Percentiles rank a stretch among this genome's conserved stretches.
phyloP scores from a whole-genome alignment of 305 asterid species.

The Rubia peregrina region DNA sequence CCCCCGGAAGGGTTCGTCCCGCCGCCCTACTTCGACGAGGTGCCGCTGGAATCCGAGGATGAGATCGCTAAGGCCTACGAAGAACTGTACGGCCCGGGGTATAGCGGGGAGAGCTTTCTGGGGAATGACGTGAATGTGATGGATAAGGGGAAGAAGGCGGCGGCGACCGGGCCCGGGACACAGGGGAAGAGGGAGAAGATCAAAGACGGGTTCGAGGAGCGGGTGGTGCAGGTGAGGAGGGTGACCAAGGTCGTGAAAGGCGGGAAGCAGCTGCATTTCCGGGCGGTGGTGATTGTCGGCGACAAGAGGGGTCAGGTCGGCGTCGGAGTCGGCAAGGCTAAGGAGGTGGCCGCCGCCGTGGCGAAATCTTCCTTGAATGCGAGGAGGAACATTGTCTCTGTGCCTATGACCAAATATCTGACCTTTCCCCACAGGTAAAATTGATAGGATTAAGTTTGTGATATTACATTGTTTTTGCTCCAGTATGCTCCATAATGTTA shows the following conservation, averaged over 20 bases:
- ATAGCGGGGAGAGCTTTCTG: constrained; percentile 59
- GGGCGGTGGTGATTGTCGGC: constrained; percentile 85
- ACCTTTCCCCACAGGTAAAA: constrained; percentile 90
- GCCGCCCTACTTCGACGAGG: constrained; percentile 76
- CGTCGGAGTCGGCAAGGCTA: constrained; percentile 93
- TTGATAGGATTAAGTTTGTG: not conserved
- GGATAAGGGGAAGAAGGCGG: constrained; percentile 68
- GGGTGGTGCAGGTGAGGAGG: constrained; percentile 86
- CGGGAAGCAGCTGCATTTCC: constrained; percentile 81
- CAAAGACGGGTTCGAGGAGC: constrained; percentile 89
- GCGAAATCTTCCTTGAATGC: constrained; percentile 86
- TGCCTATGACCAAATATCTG: constrained; percentile 86
- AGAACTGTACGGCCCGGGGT: constrained; percentile 72
- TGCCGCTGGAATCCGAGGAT: constrained; percentile 63
- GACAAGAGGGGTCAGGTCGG: constrained; percentile 90
- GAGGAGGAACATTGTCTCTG: constrained; percentile 60
- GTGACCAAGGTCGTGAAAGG: constrained; percentile 96
- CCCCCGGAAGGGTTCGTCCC: constrained; percentile 52
- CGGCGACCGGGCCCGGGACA: constrained; percentile 47
- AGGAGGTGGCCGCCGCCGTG: constrained; percentile 71
- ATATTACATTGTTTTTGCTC: not conserved
- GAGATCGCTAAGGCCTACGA: constrained; percentile 74
- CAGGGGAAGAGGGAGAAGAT: constrained; percentile 57
- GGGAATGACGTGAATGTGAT: constrained; percentile 64
- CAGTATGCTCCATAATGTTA: no score